A percentile compares a stretch with the other conserved stretches of the same genome.
phyloP scores from a whole-genome alignment of 2,329 filamentous ascomycete genomes.

The Furcasterigmium sp. region DNA sequence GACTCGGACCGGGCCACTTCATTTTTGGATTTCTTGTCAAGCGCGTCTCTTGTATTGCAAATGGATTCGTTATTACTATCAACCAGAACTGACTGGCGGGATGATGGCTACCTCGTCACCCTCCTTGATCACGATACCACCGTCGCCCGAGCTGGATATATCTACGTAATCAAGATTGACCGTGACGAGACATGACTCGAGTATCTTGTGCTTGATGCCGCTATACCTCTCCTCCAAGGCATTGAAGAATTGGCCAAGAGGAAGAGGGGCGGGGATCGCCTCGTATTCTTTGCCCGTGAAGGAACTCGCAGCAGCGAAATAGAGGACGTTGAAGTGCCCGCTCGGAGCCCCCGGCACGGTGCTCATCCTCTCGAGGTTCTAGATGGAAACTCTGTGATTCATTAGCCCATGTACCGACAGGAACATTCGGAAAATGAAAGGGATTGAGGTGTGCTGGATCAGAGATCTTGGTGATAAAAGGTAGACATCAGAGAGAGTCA shows the following conservation, averaged over 20 bases:
- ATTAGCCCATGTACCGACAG: constrained; percentile 14
- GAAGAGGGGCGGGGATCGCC: constrained; percentile 59
- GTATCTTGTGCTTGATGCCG: constrained; percentile 63
- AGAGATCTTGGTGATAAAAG: constrained; percentile 70
- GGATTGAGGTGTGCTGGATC: constrained; percentile 32
- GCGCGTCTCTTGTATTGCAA: too few relatives aligned
- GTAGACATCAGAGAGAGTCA: constrained; percentile 50
- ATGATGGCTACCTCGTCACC: constrained; percentile 86
- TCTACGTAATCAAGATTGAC: constrained; percentile 81
- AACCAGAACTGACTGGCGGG: constrained; percentile 83
- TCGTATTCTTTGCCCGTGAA: constrained; percentile 67
- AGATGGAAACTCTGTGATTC: constrained; percentile 1
- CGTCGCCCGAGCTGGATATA: constrained; percentile 38
- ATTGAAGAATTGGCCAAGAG: constrained; percentile 58
- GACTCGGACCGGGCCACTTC: too few relatives aligned
- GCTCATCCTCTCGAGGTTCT: constrained; percentile 20
- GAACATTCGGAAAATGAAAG: constrained; percentile 6
- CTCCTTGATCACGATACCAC: constrained; percentile 51
- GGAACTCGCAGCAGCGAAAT: constrained; percentile 72
- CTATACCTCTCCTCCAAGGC: constrained; percentile 63
- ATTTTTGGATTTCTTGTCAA: too few relatives aligned
- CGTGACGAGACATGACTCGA: constrained; percentile 70
- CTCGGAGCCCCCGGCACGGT: constrained; percentile 41
- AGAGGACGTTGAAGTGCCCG: constrained; percentile 73
- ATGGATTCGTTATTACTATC: too few relatives aligned